Percentiles rank a stretch among this genome's conserved stretches.
phyloP scores from a whole-genome alignment of 106 monocot species.

The Chionographis japonica region DNA sequence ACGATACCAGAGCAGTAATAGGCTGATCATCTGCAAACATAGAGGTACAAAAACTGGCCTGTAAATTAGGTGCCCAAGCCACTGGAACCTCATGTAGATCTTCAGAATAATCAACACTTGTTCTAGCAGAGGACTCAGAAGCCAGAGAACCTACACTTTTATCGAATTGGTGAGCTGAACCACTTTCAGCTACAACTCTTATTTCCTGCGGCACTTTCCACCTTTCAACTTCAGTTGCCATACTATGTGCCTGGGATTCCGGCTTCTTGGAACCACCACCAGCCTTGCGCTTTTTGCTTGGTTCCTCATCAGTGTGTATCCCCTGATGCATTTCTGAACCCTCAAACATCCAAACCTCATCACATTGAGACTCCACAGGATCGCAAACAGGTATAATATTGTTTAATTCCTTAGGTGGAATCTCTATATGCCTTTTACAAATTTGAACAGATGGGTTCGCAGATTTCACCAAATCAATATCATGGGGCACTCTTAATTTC shows the following conservation, averaged over 20 bases:
- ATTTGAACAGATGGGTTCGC: no score
- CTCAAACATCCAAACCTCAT: neutral
- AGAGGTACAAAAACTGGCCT: neutral
- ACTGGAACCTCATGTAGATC: neutral
- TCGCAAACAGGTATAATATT: neutral
- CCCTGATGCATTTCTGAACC: neutral
- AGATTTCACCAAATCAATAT: no score
- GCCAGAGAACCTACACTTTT: neutral
- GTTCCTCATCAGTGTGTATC: neutral
- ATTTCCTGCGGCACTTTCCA: conserved; percentile 8
- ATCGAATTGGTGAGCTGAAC: neutral
- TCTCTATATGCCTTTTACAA: no score
- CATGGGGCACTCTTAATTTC: conserved; percentile 2
- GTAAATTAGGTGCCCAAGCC: neutral
- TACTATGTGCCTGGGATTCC: conserved; percentile 4
- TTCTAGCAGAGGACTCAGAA: neutral
- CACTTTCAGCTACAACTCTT: neutral
- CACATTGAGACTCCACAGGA: neutral
- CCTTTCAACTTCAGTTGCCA: neutral
- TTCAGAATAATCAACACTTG: neutral
- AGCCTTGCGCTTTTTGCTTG: neutral
- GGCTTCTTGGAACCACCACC: conserved; percentile 1
- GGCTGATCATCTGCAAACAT: conserved; percentile 2
- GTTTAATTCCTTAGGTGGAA: neutral
- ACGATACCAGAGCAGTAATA: neutral